Percentiles rank a stretch among this genome's conserved stretches.
Conservation (phyloP, 129 eudicot species). For the Flaveria linearis region DNA sequence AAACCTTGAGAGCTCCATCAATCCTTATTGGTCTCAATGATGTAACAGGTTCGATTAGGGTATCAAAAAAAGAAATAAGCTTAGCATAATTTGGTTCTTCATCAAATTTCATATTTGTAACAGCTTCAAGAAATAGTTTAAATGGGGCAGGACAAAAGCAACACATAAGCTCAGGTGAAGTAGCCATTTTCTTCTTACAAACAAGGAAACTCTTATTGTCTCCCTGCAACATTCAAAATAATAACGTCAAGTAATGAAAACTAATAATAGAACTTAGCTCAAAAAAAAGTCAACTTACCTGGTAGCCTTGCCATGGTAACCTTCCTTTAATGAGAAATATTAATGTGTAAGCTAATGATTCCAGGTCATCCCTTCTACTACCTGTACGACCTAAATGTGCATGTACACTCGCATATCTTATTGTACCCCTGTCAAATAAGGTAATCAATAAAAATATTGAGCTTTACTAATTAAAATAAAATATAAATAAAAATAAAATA, state of each 20-base stretch:
- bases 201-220: constrained; percentile 63
- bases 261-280: background rate
- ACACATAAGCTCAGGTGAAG: constrained; percentile 57
- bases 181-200: constrained; percentile 61
- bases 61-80: constrained; percentile 47
- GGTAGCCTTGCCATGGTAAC: constrained; percentile 99
- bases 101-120: constrained; percentile 53
- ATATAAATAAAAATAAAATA: constrained; percentile 4
- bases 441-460: background rate
- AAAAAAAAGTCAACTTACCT: constrained; percentile 45
- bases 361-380: constrained; percentile 97
- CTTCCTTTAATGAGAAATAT: constrained; percentile 93
- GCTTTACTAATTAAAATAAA: background rate
- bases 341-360: constrained; percentile 96
- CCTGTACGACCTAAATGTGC: constrained; percentile 99
- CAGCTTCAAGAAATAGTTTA: constrained; percentile 45
- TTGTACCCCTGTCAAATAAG: constrained; percentile 74
- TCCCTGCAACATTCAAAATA: constrained; percentile 41
- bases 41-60: constrained; percentile 47
- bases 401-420: constrained; percentile 98
- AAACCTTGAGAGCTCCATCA: constrained; percentile 66
- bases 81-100: constrained; percentile 62
- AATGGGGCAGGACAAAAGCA: constrained; percentile 47
- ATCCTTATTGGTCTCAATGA: constrained; percentile 52
- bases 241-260: background rate